Percentiles rank a stretch among this genome's conserved stretches.
Evolutionary conservation across 495 filamentous ascomycete genomes (phyloP).

Genomic region (Immersiella caudata): DNA sequence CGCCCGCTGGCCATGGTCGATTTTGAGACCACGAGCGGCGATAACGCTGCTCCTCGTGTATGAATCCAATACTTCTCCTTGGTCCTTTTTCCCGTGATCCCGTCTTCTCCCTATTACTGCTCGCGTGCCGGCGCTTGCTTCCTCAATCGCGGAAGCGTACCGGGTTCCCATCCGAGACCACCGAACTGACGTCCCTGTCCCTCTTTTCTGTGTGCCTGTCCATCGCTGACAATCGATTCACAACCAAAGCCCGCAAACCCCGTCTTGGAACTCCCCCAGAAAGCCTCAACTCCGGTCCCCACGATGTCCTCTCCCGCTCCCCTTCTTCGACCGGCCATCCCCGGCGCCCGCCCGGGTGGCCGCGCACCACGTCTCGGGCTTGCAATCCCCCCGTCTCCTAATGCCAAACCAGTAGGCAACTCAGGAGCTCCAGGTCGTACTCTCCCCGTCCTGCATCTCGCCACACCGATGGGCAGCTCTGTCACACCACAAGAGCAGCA

Average conservation of each 20-base stretch:
- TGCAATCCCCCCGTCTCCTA: slow-evolving; percentile 84
- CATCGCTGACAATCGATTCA: background rate
- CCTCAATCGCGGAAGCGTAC: background rate
- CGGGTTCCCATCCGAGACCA: background rate
- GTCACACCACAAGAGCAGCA: slow-evolving; percentile 63
- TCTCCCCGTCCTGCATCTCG: slow-evolving; percentile 73
- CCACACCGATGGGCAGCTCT: slow-evolving; percentile 81
- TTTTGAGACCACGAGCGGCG: slow-evolving; percentile 33
- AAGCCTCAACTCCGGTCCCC: slow-evolving; percentile 42
- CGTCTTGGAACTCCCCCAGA: background rate
- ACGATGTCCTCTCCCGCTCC: slow-evolving; percentile 79
- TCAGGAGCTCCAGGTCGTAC: slow-evolving; percentile 53
- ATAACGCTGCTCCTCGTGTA: slow-evolving; percentile 35
- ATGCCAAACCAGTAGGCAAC: slow-evolving; percentile 66
- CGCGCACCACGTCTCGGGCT: slow-evolving; percentile 80
- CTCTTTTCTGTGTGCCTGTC: background rate
- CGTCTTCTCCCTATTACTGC: background rate
- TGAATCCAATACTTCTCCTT: slow-evolving; percentile 11
- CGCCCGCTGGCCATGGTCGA: slow-evolving; percentile 26
- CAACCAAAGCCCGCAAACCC: background rate
- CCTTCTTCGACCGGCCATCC: slow-evolving; percentile 80
- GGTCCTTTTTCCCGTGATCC: slow-evolving; percentile 5
- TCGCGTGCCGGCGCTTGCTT: background rate
- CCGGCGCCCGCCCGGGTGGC: slow-evolving; percentile 65
- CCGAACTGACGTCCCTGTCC: background rate